phyloP scores from a whole-genome alignment of 306 rosid species.

The Psophocarpus tetragonolobus region DNA sequence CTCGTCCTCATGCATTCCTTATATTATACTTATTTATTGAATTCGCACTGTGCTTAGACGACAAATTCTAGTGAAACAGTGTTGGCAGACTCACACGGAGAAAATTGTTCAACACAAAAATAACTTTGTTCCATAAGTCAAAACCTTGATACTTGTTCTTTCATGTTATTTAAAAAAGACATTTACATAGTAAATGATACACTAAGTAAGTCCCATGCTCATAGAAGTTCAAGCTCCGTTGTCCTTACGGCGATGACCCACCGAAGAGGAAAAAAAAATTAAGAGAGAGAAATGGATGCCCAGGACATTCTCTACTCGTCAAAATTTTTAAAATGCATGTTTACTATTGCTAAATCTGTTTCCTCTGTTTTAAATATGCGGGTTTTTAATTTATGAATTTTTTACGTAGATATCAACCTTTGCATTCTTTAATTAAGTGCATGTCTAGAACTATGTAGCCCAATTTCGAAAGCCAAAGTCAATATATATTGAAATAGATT shows the following conservation, averaged over 20 bases:
- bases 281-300: not conserved
- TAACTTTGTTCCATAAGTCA: slow-evolving; percentile 66
- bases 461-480: slow-evolving; percentile 56
- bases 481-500: slow-evolving; percentile 36
- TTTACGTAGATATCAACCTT: not conserved
- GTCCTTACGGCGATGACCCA: slow-evolving; percentile 66
- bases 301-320: slow-evolving; percentile 46
- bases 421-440: slow-evolving; percentile 25
- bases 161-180: slow-evolving; percentile 28
- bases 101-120: slow-evolving; percentile 40
- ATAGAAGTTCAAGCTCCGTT: slow-evolving; percentile 64
- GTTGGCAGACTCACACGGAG: slow-evolving; percentile 43
- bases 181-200: slow-evolving; percentile 35
- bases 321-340: slow-evolving; percentile 20
- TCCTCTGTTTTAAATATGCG: not conserved
- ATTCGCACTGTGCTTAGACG: not conserved
- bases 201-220: slow-evolving; percentile 28
- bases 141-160: slow-evolving; percentile 70
- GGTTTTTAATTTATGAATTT: not conserved
- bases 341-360: not conserved
- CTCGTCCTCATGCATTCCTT: slow-evolving; percentile 8
- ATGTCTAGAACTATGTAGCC: slow-evolving; percentile 41
- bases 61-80: slow-evolving; percentile 28
- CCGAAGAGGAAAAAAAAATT: not conserved
- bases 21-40: not conserved